Percentiles rank a stretch among this genome's conserved stretches.
Conservation (phyloP, 768 basidiomycete species). For the Tremella yokohamensis region DNA sequence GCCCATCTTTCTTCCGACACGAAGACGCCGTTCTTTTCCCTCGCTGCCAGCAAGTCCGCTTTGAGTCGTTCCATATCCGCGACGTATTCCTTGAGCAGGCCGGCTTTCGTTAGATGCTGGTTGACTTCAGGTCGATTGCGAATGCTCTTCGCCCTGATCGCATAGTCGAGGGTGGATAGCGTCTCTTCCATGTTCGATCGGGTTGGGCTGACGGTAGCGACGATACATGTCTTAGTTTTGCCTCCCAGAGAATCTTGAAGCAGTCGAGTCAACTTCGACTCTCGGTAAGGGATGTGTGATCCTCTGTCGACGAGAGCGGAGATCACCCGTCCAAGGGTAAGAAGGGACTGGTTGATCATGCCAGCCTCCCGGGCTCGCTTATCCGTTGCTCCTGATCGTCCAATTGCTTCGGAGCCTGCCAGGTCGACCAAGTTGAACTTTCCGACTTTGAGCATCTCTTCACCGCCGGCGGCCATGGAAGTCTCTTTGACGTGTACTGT, state of each 20-base stretch:
- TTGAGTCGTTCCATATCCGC: conserved; percentile 90
- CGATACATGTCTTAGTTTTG: conserved; percentile 93
- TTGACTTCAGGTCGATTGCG: conserved; percentile 93
- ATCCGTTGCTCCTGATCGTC: conserved; percentile 89
- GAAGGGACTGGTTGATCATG: conserved; percentile 95
- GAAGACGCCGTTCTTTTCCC: conserved; percentile 95
- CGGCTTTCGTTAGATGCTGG: conserved; percentile 86
- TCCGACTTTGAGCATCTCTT: conserved; percentile 86
- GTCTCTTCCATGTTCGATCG: conserved; percentile 95
- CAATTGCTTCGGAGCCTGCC: conserved; percentile 96
- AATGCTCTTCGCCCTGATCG: conserved; percentile 89
- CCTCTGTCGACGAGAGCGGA: conserved; percentile 90
- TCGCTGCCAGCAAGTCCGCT: conserved; percentile 70
- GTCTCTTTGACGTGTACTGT: conserved; percentile 88
- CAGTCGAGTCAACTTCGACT: conserved; percentile 94
- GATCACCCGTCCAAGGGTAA: conserved; percentile 96
- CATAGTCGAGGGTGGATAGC: conserved; percentile 93
- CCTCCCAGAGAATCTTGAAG: conserved; percentile 99
- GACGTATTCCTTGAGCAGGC: conserved; percentile 88
- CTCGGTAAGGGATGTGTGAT: conserved; percentile 89
- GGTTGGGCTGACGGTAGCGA: conserved; percentile 92
- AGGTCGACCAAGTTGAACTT: conserved; percentile 96
- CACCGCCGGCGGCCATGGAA: conserved; percentile 60
- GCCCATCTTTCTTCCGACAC: conserved; percentile 88
- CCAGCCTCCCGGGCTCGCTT: conserved; percentile 93